These are phyloP conservation scores for Dicorynia guianensis DNA, from an alignment of 306 rosid species.

Conservation along the genomic window DNA sequence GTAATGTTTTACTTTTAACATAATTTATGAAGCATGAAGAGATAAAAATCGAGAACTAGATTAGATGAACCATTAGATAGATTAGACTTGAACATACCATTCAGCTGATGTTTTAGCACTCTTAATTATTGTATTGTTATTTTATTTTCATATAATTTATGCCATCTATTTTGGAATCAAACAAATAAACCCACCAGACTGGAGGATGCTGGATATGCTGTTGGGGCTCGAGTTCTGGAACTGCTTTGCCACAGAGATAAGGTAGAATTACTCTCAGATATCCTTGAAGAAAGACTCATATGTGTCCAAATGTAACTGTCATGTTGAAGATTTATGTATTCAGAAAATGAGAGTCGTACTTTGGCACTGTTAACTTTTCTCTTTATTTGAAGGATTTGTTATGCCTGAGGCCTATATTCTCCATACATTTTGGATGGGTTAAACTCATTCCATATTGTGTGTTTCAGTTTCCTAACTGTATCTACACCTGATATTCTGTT, in stretches of 20 bases:
- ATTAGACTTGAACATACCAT: not conserved
- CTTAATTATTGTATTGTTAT: not conserved
- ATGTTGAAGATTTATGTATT: not conserved
- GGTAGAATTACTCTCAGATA: conserved; percentile 51
- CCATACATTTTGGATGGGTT: not conserved
- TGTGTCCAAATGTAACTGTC: conserved; percentile 8
- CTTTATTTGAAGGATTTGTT: conserved; percentile 16
- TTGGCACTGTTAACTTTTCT: not conserved
- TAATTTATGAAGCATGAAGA: too few relatives aligned
- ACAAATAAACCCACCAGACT: conserved; percentile 59
- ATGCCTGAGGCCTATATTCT: not conserved
- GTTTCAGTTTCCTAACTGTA: conserved; percentile 7
- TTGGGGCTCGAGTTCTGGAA: conserved; percentile 94
- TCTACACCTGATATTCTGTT: not conserved
- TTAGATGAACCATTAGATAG: conserved; percentile 20
- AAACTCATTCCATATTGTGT: conserved; percentile 9
- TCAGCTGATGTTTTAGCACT: conserved; percentile 6
- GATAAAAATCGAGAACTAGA: not conserved
- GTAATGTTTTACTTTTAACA: not conserved
- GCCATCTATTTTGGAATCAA: not conserved
- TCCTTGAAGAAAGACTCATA: not conserved
- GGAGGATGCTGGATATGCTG: conserved; percentile 98
- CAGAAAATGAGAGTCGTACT: not conserved
- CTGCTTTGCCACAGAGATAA: conserved; percentile 98
- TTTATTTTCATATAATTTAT: not conserved